phyloP scores from a whole-genome alignment of 2,329 filamentous ascomycete species.

The Botrytis sinoallii region DNA sequence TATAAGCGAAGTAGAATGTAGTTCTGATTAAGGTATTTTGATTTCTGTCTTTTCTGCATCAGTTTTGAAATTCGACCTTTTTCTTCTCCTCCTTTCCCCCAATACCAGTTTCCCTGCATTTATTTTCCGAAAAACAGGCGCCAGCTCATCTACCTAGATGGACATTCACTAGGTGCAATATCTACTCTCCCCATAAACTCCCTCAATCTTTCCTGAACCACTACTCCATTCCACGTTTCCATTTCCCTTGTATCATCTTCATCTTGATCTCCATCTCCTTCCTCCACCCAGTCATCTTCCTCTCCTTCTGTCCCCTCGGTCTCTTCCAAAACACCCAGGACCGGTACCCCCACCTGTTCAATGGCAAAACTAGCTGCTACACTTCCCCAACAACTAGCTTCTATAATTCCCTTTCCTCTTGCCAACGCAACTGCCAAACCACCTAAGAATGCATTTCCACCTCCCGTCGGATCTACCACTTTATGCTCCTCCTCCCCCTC shows the following conservation, averaged over 20 bases:
- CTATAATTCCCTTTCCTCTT: constrained; percentile 57
- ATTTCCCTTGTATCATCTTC: constrained; percentile 34
- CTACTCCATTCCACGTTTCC: constrained; percentile 61
- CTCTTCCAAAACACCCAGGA: constrained; percentile 45
- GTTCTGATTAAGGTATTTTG: not conserved
- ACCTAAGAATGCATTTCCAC: constrained; percentile 83
- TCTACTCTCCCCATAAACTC: constrained; percentile 42
- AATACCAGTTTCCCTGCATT: not conserved
- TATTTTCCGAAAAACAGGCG: not conserved
- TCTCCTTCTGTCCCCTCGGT: constrained; percentile 45
- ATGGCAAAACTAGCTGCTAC: constrained; percentile 90
- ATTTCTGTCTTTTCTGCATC: not conserved
- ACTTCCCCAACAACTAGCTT: constrained; percentile 74
- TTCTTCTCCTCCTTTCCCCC: not conserved
- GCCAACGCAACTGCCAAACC: constrained; percentile 58
- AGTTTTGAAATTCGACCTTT: not conserved
- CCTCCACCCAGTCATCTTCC: constrained; percentile 28
- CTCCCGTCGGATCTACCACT: constrained; percentile 90
- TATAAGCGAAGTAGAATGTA: not conserved
- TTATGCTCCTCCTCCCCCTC: constrained; percentile 10
- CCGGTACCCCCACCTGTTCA: constrained; percentile 85
- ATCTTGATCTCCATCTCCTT: constrained; percentile 45
- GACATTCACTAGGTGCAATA: not conserved
- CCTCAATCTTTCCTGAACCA: constrained; percentile 50
- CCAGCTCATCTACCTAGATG: constrained; percentile 1